Base-by-base conservation (phyloP, 495 filamentous ascomycete genomes). In the Astrocystis sublimbata region DNA sequence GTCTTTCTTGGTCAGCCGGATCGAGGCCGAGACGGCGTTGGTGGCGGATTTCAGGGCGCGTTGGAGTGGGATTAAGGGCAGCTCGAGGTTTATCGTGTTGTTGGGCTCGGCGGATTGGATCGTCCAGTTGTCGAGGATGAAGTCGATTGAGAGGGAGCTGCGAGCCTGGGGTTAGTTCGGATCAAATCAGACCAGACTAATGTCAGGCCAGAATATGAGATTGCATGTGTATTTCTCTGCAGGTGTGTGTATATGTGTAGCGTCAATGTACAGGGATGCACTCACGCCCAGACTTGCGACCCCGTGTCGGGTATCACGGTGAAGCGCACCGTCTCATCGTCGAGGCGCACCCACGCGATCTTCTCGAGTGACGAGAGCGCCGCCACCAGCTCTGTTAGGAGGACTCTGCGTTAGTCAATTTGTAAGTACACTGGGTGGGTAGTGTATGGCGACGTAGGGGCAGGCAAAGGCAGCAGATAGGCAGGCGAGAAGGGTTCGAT, bases 231-330 rank as follows among this genome's bases (percentile, higher is more conserved):
- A n/a, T n/a, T n/a, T n/a, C n/a, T n/a, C n/a, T n/a, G n/a, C n/a
- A n/a, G n/a, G n/a, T n/a, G n/a, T n/a, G n/a, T n/a, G n/a, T n/a
- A n/a, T n/a, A n/a, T n/a, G n/a, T n/a, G n/a, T n/a, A n/a, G n/a
- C n/a, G n/a, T n/a, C n/a, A n/a, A n/a, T n/a, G n/a, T n/a, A n/a
- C n/a, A n/a, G n/a, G n/a, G n/a, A n/a, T n/a, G n/a, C 21, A 83
- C 91, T 68, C 80, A 97, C 92, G 93, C 90, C 94, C 96, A 98
- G 31, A 98, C 94, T 82, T 97, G 92, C 10, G 92, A 92, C 23
- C 94, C 92, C 67, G 89, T 87, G 65, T 97, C 92, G 6, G 92
- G 92, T 64, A 97, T 92, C 71, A 96, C 89, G 58, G 96, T 97
- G 79, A 98, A 96, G 65, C 92, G 92, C 59, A 96, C 84, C 21